Conservation (phyloP, 169 alveolate genomes). For the Plasmodium coatneyi region DNA sequence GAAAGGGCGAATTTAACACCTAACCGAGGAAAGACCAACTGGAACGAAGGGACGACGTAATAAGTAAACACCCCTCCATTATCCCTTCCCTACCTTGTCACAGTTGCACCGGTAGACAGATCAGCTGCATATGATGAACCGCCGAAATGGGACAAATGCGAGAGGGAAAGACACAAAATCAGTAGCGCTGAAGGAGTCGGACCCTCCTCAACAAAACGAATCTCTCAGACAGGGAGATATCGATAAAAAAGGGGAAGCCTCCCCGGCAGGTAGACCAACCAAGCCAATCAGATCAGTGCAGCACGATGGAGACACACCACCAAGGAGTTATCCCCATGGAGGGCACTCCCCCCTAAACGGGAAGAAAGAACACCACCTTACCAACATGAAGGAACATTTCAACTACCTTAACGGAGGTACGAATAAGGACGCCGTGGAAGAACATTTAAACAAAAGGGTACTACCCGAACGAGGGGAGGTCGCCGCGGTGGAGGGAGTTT, state of each 20-base stretch:
- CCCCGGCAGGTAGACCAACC: background rate
- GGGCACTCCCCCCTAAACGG: background rate
- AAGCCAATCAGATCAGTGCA: background rate
- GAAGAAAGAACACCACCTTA: background rate
- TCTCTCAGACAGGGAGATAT: background rate
- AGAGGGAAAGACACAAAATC: background rate
- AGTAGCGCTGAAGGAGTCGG: background rate
- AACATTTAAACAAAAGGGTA: background rate
- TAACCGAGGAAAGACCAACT: background rate
- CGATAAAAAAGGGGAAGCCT: background rate
- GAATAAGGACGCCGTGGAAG: background rate
- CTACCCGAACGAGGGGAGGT: background rate
- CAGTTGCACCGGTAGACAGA: background rate
- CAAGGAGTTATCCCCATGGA: background rate
- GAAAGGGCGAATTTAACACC: background rate
- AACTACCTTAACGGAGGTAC: background rate
- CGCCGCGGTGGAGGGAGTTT: background rate
- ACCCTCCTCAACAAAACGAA: background rate
- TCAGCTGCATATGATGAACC: slow-evolving; percentile 5
- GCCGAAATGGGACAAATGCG: background rate
- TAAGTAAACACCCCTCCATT: background rate
- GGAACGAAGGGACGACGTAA: background rate
- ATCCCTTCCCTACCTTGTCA: background rate
- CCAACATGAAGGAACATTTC: background rate
- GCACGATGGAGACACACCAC: background rate